Conservation (phyloP, 192 early-diverging fungal species). For the Blastocladiella britannica region DNA sequence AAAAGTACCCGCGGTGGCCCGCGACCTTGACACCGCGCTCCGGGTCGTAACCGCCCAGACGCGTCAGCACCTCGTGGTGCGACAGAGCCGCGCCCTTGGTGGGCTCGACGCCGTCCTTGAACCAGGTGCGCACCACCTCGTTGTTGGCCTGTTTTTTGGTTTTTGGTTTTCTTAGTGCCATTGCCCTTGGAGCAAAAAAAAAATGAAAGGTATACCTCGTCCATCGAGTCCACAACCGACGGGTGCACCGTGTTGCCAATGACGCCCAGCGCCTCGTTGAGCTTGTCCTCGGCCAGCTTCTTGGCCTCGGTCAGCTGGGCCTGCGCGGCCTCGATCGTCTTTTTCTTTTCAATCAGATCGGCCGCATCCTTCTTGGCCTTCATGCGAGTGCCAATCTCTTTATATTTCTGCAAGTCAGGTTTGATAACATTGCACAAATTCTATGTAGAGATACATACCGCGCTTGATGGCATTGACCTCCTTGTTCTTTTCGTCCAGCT, state of each 20-base stretch:
- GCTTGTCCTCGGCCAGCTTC: slow-evolving; percentile 49
- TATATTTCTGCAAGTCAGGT: no score
- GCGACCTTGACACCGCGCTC: slow-evolving; percentile 84
- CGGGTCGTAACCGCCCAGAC: slow-evolving; percentile 72
- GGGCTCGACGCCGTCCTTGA: slow-evolving; percentile 31
- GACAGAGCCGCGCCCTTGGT: slow-evolving; percentile 41
- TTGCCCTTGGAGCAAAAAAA: no score
- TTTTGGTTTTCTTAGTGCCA: not conserved
- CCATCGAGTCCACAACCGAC: slow-evolving; percentile 61
- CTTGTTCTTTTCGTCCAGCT: slow-evolving; percentile 74
- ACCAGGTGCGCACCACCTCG: slow-evolving; percentile 26
- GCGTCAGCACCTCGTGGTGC: slow-evolving; percentile 87
- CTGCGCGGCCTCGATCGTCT: slow-evolving; percentile 48
- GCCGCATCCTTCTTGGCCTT: slow-evolving; percentile 80
- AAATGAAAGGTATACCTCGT: slow-evolving; percentile 51
- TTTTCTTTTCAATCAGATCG: slow-evolving; percentile 53
- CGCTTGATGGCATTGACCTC: slow-evolving; percentile 80
- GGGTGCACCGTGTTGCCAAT: slow-evolving; percentile 93
- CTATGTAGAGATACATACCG: no score
- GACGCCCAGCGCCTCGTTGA: slow-evolving; percentile 35
- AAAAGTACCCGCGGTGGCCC: slow-evolving; percentile 97
- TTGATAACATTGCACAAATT: no score
- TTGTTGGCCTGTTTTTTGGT: slow-evolving; percentile 34
- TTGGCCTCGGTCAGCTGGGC: slow-evolving; percentile 37
- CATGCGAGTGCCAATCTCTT: slow-evolving; percentile 57